Percentiles rank a stretch among this genome's conserved stretches.
Conservation (phyloP, 805 yeast genomes). For the Monosporozyma aerobia region DNA sequence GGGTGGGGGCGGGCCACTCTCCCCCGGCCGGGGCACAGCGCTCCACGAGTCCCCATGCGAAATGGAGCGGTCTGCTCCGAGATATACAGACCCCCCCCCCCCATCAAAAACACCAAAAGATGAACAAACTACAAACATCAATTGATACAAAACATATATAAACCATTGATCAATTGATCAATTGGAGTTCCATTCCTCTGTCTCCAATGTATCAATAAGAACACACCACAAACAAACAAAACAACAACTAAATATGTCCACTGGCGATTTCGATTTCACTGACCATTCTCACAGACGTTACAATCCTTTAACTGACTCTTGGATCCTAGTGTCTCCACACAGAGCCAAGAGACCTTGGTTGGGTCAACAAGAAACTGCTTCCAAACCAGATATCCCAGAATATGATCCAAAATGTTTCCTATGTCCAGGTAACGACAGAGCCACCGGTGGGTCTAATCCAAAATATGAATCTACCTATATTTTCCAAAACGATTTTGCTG, state of each 20-base stretch:
- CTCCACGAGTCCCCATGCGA: not conserved
- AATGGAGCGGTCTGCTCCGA: conserved; percentile 1
- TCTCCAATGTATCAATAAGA: not conserved
- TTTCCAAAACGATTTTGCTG: conserved; percentile 63
- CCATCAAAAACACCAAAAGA: not conserved
- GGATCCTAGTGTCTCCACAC: conserved; percentile 69
- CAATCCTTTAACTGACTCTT: conserved; percentile 59
- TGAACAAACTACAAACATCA: no score
- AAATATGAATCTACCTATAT: conserved; percentile 47
- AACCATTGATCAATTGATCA: not conserved
- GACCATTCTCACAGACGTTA: conserved; percentile 60
- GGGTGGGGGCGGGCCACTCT: not conserved
- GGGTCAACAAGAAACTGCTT: conserved; percentile 53
- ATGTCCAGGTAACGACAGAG: conserved; percentile 64
- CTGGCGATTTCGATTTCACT: conserved; percentile 36
- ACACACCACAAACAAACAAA: not conserved
- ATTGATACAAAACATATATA: not conserved
- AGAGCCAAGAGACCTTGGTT: conserved; percentile 76
- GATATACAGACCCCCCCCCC: not conserved
- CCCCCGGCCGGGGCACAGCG: not conserved
- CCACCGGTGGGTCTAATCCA: conserved; percentile 53
- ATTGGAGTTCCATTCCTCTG: not conserved
- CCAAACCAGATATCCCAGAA: conserved; percentile 36
- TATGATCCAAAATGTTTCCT: conserved; percentile 61
- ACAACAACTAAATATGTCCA: conserved; percentile 7